Base-by-base conservation (phyloP, 2,329 filamentous ascomycete species). In the Diplodia mutila region DNA sequence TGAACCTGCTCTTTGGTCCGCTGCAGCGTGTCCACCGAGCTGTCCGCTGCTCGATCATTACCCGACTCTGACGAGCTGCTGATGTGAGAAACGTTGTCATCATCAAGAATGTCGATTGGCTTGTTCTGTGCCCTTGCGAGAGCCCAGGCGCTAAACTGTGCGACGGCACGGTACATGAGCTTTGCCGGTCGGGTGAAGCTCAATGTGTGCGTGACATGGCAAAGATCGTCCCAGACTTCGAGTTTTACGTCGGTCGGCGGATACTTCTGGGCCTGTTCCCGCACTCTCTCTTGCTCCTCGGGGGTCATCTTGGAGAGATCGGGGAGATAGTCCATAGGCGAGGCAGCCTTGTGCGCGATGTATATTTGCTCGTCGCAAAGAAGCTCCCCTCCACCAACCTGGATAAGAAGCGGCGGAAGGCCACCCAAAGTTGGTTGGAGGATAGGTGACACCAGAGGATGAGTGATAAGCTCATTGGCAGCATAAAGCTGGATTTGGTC, bases 111-210 rank as follows among this genome's bases (percentile, higher is more conserved):
- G 21, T 95, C 91, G 66, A 97, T 94, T 0, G 88, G 87, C 0
- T 86, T 87, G 69, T 92, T 86, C 75, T 97, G 94, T 0, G 93
- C 93, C 71, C 90, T 85, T 0, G 94, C 92, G 25, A 97, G 84
- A 0, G 91, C 91, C 94, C 94, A 98, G 0, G 94, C 93, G 2
- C 93, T 91, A 74, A 99, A 98, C 72, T 97, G 94, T 0, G 95
- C 91, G 64, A 97, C 89, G 1, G 92, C 92, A 57, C 94, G 87
- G 77, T 93, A 98, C 93, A 98, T 97, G 80, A 91, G 91, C 77
- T 98, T 98, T 54, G 94, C 95, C 0, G 95, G 95, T n/a, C 90
- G 87, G 0, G 94, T 98, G 77, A 97, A 98, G 73, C 92, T 97
- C n/a, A 98, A 84, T 0, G 94, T 97, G 0, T 94, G 92, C 0